phyloP scores from a whole-genome alignment of 352 stramenopile genomes.

The Lagenidium sp. region DNA sequence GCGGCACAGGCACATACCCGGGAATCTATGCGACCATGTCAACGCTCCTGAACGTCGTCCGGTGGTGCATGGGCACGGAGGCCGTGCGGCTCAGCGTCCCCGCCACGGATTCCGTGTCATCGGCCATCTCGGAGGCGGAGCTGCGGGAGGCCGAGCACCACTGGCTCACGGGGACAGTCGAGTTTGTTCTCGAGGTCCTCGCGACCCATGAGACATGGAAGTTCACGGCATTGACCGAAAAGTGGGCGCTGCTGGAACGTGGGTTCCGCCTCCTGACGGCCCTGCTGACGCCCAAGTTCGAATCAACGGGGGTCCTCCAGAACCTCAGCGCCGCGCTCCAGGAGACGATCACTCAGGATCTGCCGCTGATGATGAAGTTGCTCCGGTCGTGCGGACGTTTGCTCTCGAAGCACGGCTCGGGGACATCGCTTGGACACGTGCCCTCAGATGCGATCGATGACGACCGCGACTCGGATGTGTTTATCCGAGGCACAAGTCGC shows the following conservation, averaged over 20 bases:
- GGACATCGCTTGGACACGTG: slow-evolving; percentile 9
- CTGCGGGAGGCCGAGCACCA: slow-evolving; percentile 14
- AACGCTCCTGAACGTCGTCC: slow-evolving; percentile 42
- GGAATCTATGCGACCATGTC: slow-evolving; percentile 40
- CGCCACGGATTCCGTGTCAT: slow-evolving; percentile 2
- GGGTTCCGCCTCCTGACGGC: slow-evolving; percentile 47
- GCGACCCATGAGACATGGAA: slow-evolving; percentile 56
- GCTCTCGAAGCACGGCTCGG: slow-evolving; percentile 2
- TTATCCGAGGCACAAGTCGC: slow-evolving; percentile 1
- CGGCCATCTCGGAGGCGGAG: slow-evolving; percentile 1
- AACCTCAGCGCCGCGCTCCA: slow-evolving; percentile 38
- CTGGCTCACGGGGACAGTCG: slow-evolving; percentile 44
- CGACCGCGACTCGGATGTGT: slow-evolving; percentile 3
- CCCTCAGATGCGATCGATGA: too few species aligned
- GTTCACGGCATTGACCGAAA: slow-evolving; percentile 26
- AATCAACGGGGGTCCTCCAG: slow-evolving; percentile 21
- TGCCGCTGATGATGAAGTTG: slow-evolving; percentile 52
- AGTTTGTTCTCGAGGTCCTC: slow-evolving; percentile 52
- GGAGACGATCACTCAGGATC: slow-evolving; percentile 35
- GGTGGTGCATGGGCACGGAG: slow-evolving; percentile 51
- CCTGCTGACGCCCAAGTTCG: slow-evolving; percentile 32
- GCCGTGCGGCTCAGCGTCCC: slow-evolving; percentile 12
- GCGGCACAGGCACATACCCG: slow-evolving; percentile 33
- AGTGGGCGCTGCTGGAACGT: slow-evolving; percentile 34
- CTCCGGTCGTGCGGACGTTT: slow-evolving; percentile 14